A percentile compares a stretch with the other conserved stretches of the same genome.
These are phyloP conservation scores for Cyberlindnera japonica DNA, from an alignment of 805 yeast species.

Conservation along the genomic window DNA sequence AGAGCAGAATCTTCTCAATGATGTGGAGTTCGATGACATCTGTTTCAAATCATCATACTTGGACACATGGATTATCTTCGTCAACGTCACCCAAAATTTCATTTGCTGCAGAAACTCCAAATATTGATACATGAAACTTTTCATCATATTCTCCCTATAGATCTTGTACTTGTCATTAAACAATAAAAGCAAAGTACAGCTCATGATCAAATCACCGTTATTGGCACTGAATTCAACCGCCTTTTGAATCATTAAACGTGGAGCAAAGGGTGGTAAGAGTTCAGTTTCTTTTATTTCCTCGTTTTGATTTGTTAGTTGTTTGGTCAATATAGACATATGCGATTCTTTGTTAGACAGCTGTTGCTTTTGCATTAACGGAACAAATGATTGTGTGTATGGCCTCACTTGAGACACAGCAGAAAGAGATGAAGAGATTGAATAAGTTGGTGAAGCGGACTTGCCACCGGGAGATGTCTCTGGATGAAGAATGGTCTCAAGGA, in stretches of 20 bases:
- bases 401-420: constrained; percentile 16
- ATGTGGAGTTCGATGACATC: constrained; percentile 27
- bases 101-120: constrained; percentile 49
- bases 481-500: constrained; percentile 27
- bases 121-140: constrained; percentile 56
- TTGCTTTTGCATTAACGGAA: constrained; percentile 13
- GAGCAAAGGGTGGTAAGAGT: constrained; percentile 52
- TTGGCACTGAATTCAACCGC: constrained; percentile 51
- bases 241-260: constrained; percentile 44
- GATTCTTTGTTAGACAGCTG: constrained; percentile 12
- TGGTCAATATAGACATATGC: constrained; percentile 24
- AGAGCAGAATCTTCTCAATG: constrained; percentile 56
- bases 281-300: constrained; percentile 3
- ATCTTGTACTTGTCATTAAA: constrained; percentile 42
- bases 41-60: constrained; percentile 28
- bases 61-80: constrained; percentile 46
- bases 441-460: constrained; percentile 23
- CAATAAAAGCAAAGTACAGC: constrained; percentile 53
- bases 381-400: constrained; percentile 16
- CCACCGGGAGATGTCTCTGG: constrained; percentile 19
- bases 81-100: constrained; percentile 53
- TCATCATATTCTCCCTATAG: constrained; percentile 32
- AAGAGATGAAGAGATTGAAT: constrained; percentile 18
- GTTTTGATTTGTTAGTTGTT: constrained; percentile 23
- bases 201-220: constrained; percentile 64